These are phyloP conservation scores for Wallacemonas sp. DNA, from an alignment of 208 protist genomes.

Conservation along the genomic window DNA sequence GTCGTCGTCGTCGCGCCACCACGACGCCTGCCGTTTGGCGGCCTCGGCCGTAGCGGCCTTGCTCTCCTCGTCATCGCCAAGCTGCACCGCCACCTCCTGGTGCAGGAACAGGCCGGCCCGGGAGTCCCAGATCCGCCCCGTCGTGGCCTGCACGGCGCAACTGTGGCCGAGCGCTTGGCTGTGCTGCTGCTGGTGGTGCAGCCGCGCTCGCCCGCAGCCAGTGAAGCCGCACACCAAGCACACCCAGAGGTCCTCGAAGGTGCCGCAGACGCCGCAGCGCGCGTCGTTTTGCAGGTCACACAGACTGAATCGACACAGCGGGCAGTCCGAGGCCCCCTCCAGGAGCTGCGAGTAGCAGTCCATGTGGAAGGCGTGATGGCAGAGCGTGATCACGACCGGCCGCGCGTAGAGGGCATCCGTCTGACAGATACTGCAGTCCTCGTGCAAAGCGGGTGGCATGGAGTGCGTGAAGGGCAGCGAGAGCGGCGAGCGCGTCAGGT, in stretches of 20 bases:
- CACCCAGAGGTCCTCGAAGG: conserved; percentile 80
- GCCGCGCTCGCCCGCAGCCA: conserved; percentile 59
- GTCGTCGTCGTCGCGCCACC: conserved; percentile 2
- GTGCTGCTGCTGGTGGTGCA: conserved; percentile 59
- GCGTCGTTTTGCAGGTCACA: conserved; percentile 68
- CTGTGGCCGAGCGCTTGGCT: conserved; percentile 67
- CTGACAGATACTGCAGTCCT: conserved; percentile 72
- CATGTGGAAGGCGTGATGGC: conserved; percentile 75
- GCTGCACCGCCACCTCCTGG: conserved; percentile 72
- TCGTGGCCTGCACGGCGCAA: conserved; percentile 69
- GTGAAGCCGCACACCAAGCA: conserved; percentile 85
- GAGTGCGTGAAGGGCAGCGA: conserved; percentile 3
- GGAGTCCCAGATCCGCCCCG: conserved; percentile 71
- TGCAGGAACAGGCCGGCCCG: conserved; percentile 68
- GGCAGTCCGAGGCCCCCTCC: conserved; percentile 53
- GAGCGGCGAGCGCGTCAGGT: background rate
- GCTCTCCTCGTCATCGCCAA: conserved; percentile 39
- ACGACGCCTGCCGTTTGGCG: conserved; percentile 14
- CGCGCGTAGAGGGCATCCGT: conserved; percentile 41
- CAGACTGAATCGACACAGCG: conserved; percentile 82
- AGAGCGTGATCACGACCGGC: conserved; percentile 67
- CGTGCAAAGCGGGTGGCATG: background rate
- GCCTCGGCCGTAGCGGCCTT: conserved; percentile 5
- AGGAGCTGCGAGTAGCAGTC: conserved; percentile 62
- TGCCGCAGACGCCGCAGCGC: conserved; percentile 68